phyloP scores from a whole-genome alignment of 768 basidiomycete species.

The Dentipellis fragilis region DNA sequence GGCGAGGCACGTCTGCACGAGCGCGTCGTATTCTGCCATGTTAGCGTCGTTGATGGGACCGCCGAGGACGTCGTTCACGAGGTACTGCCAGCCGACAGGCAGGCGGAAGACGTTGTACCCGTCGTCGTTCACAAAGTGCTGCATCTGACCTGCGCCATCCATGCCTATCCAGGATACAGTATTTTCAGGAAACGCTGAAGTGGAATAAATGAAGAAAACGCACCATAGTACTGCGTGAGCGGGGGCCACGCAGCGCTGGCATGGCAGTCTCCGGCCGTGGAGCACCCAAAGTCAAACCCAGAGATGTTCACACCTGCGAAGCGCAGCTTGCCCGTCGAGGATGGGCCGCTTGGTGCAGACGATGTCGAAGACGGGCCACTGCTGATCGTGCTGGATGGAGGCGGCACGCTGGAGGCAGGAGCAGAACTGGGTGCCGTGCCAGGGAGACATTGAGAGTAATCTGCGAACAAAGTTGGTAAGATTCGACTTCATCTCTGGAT shows the following conservation, averaged over 20 bases:
- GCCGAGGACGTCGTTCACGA: constrained; percentile 25
- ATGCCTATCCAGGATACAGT: constrained; percentile 15
- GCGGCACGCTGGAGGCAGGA: not conserved
- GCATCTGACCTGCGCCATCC: constrained; percentile 48
- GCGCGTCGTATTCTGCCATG: constrained; percentile 39
- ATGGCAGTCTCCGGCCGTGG: constrained; percentile 32
- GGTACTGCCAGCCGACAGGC: constrained; percentile 51
- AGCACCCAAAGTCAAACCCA: constrained; percentile 47
- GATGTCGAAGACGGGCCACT: constrained; percentile 15
- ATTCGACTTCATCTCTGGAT: not conserved
- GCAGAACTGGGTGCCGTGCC: constrained; percentile 14
- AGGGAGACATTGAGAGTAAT: constrained; percentile 27
- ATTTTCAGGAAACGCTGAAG: not conserved
- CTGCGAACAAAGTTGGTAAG: constrained; percentile 8
- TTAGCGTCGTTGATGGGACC: constrained; percentile 30
- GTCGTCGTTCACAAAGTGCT: constrained; percentile 46
- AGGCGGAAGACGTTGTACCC: constrained; percentile 50
- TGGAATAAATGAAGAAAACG: not conserved
- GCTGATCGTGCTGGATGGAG: constrained; percentile 11
- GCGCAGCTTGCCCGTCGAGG: constrained; percentile 17
- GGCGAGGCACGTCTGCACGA: constrained; percentile 38
- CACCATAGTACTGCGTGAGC: constrained; percentile 33
- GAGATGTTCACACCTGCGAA: constrained; percentile 43
- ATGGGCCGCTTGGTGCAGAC: constrained; percentile 3
- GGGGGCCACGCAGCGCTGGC: constrained; percentile 33